Base-by-base conservation (phyloP, 2,329 filamentous ascomycete species). In the Ceratocystiopsis sp. region DNA sequence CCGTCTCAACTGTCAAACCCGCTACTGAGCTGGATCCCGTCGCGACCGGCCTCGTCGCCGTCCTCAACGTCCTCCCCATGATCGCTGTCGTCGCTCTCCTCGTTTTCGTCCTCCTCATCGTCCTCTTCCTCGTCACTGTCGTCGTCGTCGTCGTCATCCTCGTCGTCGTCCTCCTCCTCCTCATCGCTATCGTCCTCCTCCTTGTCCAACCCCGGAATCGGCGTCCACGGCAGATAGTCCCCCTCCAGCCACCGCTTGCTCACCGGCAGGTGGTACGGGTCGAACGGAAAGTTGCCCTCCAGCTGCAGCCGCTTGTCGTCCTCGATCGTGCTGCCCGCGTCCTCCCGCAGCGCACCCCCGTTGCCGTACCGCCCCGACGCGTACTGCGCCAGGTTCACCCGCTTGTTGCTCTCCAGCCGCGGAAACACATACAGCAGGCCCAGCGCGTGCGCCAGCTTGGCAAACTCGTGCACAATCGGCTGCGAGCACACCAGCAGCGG, bases 211-310 rank as follows among this genome's bases (percentile, higher is more conserved):
- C 82, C 84, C 1, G 78, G 76, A 34, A 93, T 74, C 6, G 78
- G 72, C 49, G 75, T 74, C 83, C 85, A 95, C 41, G 78, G 69
- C 29, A 89, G 71, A 55, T 94, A 95, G 55, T 93, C 81, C 17
- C 74, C 71, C 48, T 86, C 80, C 13, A 98, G 64, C 93, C 91
- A 96, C 46, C 77, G 72, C 60, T 83, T 85, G 59, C 87, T 95
- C 51, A 77, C 68, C 1, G 87, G 87, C 41, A 98, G 66, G 54
- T 89, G 81, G 59, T 96, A 98, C 3, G 93, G 93, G 57, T 98
- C 91, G 55, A 98, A 98, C 0, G 91, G 91, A 55, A 96, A 98
- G 59, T 93, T 95, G 0, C 86, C 83, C 52, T 96, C 87, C 2
- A 98, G 71, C 59, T 94, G 80, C 54, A 89, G 79, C 48, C 79